phyloP scores from a whole-genome alignment of 257 asterid genomes.

The Mentha longifolia region DNA sequence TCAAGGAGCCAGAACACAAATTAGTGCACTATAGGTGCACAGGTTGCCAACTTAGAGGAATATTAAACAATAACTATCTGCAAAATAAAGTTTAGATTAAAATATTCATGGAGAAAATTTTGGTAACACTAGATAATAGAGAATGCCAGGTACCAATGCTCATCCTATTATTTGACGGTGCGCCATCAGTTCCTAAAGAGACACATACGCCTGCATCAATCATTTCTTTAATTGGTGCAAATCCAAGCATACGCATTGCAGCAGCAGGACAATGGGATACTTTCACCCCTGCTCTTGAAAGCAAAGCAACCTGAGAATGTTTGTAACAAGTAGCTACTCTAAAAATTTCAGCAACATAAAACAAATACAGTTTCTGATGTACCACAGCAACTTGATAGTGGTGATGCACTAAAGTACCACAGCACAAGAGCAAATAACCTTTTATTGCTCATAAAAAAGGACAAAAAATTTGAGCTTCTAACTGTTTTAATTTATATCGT shows the following conservation, averaged over 20 bases:
- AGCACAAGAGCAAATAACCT: neutral
- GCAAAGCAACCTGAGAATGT: constrained; percentile 54
- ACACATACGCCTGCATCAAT: constrained; percentile 75
- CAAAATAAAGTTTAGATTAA: neutral
- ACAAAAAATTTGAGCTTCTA: neutral
- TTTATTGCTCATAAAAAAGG: neutral
- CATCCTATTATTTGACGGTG: constrained; percentile 86
- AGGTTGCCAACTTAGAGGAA: neutral
- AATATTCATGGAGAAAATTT: neutral
- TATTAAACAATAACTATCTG: neutral
- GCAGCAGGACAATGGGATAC: constrained; percentile 93
- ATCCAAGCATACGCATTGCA: constrained; percentile 88
- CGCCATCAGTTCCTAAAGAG: constrained; percentile 87
- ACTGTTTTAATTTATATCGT: too few relatives aligned
- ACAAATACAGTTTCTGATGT: neutral
- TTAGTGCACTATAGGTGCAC: neutral
- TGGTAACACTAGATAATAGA: neutral
- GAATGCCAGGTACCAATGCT: constrained; percentile 65
- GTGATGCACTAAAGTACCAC: neutral
- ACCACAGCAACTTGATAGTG: neutral
- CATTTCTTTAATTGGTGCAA: constrained; percentile 78
- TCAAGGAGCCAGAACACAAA: neutral
- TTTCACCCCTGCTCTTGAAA: constrained; percentile 69
- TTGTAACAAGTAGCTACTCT: neutral
- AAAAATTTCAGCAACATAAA: neutral